A percentile compares a stretch with the other conserved stretches of the same genome.
Evolutionary conservation across 768 basidiomycete genomes (phyloP).

Genomic region (Xerocomus brunneocitrinus): DNA sequence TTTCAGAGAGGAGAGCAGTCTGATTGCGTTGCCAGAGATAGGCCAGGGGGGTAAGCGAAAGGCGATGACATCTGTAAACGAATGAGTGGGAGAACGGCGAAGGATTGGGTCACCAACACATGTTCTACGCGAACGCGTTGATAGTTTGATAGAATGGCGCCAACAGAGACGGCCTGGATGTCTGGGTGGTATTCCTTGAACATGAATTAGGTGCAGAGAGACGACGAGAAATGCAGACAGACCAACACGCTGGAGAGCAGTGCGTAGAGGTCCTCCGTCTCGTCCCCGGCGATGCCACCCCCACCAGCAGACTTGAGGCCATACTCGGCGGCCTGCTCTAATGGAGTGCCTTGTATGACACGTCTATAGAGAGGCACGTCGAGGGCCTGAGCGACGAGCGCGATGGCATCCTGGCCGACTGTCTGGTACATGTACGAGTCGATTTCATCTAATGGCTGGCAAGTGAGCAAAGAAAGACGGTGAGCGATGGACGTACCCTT

Average conservation of each 20-base stretch:
- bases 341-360: conserved; percentile 74
- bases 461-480: conserved; percentile 1
- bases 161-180: conserved; percentile 83
- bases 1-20: conserved; percentile 75
- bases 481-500: conserved; percentile 53
- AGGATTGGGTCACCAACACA: conserved; percentile 54
- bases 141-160: conserved; percentile 96
- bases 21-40: conserved; percentile 97
- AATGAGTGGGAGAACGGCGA: conserved; percentile 1
- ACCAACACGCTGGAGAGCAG: conserved; percentile 79
- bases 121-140: conserved; percentile 97
- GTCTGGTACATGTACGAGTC: conserved; percentile 99
- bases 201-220: conserved; percentile 1
- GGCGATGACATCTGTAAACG: conserved; percentile 63
- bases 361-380: conserved; percentile 81
- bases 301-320: conserved; percentile 54
- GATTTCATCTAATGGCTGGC: conserved; percentile 73
- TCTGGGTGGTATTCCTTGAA: conserved; percentile 70
- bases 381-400: conserved; percentile 78
- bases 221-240: conserved; percentile 8
- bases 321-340: conserved; percentile 84
- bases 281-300: conserved; percentile 71
- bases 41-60: conserved; percentile 72
- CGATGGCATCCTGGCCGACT: conserved; percentile 94
- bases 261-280: conserved; percentile 88